Conservation (phyloP, 2,329 filamentous ascomycete genomes). For the Nigrospora osmanthi region DNA sequence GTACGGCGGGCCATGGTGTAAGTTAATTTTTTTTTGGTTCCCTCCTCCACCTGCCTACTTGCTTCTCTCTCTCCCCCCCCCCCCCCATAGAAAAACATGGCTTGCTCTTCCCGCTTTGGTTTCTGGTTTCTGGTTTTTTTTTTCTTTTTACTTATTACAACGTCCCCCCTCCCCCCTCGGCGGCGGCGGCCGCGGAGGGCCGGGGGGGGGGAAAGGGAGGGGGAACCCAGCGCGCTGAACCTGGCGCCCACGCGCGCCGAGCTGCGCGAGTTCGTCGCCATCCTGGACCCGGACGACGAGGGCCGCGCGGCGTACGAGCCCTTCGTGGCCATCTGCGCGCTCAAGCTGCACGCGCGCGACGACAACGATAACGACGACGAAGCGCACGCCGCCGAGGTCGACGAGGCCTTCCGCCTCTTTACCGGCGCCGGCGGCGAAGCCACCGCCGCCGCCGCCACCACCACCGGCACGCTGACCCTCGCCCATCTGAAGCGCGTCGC, state of each 20-base stretch:
- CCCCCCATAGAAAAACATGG: no score
- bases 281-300: constrained; percentile 75
- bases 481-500: constrained; percentile 73
- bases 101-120: no score
- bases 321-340: constrained; percentile 81
- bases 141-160: no score
- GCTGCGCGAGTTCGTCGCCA: constrained; percentile 65
- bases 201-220: no score
- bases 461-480: constrained; percentile 60
- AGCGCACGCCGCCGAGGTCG: constrained; percentile 58
- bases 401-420: constrained; percentile 78
- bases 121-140: no score
- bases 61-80: background rate
- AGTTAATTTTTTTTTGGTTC: no score
- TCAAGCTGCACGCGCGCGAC: constrained; percentile 65
- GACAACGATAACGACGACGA: constrained; percentile 38
- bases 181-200: no score
- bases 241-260: constrained; percentile 61
- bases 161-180: no score
- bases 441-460: no score
- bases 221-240: constrained; percentile 81
- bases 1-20: constrained; percentile 69
- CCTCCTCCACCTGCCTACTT: background rate
- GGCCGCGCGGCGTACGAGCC: constrained; percentile 72
- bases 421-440: constrained; percentile 33